A percentile compares a stretch with the other conserved stretches of the same genome.
Conservation (phyloP, 148 eudicot genomes). For the Rheum nobile region DNA sequence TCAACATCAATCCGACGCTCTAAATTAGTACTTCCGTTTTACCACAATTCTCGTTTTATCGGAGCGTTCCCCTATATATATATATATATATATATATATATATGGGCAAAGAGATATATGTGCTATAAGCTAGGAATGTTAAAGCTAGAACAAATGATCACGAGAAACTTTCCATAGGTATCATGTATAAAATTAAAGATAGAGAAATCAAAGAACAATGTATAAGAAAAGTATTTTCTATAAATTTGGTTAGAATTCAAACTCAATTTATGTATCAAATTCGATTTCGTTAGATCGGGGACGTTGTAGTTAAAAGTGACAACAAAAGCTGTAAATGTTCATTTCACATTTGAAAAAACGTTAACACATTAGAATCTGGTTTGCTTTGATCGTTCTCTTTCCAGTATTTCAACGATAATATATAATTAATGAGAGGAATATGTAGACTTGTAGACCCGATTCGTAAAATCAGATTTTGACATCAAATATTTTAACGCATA, state of each 20-base stretch:
- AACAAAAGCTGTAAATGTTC: neutral
- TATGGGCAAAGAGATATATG: too few species aligned
- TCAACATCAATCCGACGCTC: too few species aligned
- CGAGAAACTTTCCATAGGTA: neutral
- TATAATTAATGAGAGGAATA: neutral
- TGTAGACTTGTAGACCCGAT: neutral
- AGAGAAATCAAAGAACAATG: neutral
- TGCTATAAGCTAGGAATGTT: neutral
- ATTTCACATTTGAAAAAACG: constrained; percentile 1
- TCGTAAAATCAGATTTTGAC: too few species aligned
- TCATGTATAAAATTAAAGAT: neutral
- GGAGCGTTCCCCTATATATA: too few species aligned
- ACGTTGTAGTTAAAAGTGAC: neutral
- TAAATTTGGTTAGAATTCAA: neutral
- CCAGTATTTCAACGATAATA: neutral
- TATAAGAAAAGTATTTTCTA: neutral
- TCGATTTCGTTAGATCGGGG: neutral
- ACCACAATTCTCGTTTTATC: too few species aligned
- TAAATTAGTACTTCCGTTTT: too few species aligned
- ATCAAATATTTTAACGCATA: too few species aligned
- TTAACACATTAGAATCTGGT: neutral
- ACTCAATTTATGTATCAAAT: neutral
- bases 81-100: too few species aligned
- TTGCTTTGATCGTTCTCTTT: neutral
- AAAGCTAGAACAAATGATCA: neutral